Conservation (phyloP, 495 filamentous ascomycete genomes). For the Aspergillus bridgeri region DNA sequence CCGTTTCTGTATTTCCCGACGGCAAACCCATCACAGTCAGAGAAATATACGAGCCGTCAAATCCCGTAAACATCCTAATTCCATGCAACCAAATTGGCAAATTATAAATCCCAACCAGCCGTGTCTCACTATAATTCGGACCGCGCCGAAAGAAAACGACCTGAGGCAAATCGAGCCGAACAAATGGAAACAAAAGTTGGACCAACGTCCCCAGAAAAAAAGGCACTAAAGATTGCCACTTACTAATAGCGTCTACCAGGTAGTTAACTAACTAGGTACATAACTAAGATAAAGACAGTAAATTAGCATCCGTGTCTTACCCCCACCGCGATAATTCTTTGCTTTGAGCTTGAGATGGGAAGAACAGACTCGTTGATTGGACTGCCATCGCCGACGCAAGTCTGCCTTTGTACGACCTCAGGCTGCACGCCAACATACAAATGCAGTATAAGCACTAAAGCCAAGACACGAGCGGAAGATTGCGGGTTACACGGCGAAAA, state of each 20-base stretch:
- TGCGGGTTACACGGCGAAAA: neutral
- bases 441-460: neutral
- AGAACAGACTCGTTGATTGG: neutral
- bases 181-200: too few species aligned
- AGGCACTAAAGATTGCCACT: neutral
- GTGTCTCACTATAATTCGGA: neutral
- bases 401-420: neutral
- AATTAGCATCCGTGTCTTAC: neutral
- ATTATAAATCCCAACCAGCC: too few species aligned
- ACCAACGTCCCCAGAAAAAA: too few species aligned
- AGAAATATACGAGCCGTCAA: too few species aligned
- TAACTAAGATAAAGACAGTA: too few species aligned
- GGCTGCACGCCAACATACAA: neutral
- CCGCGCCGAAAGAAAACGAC: neutral
- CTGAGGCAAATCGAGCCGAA: neutral
- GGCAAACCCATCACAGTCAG: too few species aligned
- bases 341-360: too few species aligned
- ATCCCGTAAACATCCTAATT: too few species aligned
- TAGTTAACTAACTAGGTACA: too few species aligned
- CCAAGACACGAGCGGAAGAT: neutral
- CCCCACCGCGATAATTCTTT: neutral
- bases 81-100: too few species aligned
- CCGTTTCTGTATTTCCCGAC: too few species aligned
- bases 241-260: too few species aligned
- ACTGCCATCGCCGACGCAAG: neutral